phyloP scores from a whole-genome alignment of 1,284 basidiomycete species.

The Taiwanofungus camphoratus region DNA sequence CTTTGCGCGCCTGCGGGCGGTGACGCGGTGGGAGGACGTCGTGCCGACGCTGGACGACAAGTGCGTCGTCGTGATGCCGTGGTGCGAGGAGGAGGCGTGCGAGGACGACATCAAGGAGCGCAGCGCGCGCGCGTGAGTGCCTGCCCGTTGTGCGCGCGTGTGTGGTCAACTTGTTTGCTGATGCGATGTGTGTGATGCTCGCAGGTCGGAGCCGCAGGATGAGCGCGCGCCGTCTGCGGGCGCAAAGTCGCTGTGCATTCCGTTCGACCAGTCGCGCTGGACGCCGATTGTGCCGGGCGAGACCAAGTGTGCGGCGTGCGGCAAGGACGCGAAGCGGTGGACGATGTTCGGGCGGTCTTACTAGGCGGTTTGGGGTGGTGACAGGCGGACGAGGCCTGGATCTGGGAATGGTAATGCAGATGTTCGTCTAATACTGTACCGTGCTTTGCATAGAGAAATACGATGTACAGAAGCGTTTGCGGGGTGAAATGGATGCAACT shows the following conservation, averaged over 20 bases:
- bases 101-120: slow-evolving; percentile 99
- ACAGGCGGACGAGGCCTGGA: neutral
- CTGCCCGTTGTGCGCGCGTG: neutral
- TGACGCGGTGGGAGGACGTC: slow-evolving; percentile 88
- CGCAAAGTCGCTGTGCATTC: slow-evolving; percentile 96
- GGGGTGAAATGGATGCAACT: too few species aligned
- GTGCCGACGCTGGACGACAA: slow-evolving; percentile 90
- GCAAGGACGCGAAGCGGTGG: slow-evolving; percentile 85
- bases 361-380: slow-evolving; percentile 28
- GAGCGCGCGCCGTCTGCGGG: slow-evolving; percentile 96
- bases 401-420: neutral
- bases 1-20: slow-evolving; percentile 65
- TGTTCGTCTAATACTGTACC: neutral
- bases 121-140: slow-evolving; percentile 75
- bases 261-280: slow-evolving; percentile 88
- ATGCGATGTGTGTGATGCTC: too few species aligned
- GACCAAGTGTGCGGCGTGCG: slow-evolving; percentile 84
- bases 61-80: slow-evolving; percentile 87
- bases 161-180: too few species aligned
- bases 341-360: slow-evolving; percentile 87
- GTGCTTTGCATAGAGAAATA: too few species aligned
- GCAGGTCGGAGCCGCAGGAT: slow-evolving; percentile 79
- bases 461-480: too few species aligned
- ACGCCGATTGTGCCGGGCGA: slow-evolving; percentile 70
- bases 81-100: slow-evolving; percentile 93